These are phyloP conservation scores for Aspergillus texensis DNA, from an alignment of 2,329 filamentous ascomycete species.

Conservation along the genomic window DNA sequence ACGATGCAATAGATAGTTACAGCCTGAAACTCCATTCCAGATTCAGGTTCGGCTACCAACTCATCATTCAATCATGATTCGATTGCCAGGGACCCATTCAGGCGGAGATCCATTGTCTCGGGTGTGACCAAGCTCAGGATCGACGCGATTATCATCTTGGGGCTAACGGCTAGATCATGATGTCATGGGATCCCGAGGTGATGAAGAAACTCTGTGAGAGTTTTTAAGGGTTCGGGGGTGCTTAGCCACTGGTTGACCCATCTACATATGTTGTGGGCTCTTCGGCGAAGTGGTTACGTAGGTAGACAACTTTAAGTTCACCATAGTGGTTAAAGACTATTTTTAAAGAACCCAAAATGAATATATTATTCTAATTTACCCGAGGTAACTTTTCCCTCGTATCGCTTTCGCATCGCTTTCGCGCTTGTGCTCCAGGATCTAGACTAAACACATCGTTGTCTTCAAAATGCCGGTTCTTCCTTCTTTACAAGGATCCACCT, in stretches of 20 bases:
- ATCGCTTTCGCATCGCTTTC: not conserved
- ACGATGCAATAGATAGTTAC: not conserved
- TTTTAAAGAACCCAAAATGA: not conserved
- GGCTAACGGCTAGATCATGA: constrained; percentile 5
- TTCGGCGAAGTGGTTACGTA: not conserved
- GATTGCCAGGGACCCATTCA: not conserved
- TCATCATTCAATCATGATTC: not conserved
- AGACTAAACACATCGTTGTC: not conserved
- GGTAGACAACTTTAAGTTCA: not conserved
- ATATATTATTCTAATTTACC: not conserved
- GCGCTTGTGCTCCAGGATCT: not conserved
- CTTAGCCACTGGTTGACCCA: not conserved
- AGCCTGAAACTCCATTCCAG: not conserved
- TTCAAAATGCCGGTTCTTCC: constrained; percentile 25
- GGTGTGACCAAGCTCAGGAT: constrained; percentile 5
- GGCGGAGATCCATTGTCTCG: constrained; percentile 2
- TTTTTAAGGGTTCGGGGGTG: not conserved
- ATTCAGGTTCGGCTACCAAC: not conserved
- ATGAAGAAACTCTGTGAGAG: not conserved
- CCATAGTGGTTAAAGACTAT: not conserved
- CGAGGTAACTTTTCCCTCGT: not conserved
- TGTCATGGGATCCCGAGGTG: constrained; percentile 3
- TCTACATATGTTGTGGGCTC: not conserved
- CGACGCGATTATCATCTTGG: constrained; percentile 8
- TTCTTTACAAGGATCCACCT: constrained; percentile 32